Evolutionary conservation across 352 stramenopile genomes (phyloP).

Genomic region (Pythium plurisporium): DNA sequence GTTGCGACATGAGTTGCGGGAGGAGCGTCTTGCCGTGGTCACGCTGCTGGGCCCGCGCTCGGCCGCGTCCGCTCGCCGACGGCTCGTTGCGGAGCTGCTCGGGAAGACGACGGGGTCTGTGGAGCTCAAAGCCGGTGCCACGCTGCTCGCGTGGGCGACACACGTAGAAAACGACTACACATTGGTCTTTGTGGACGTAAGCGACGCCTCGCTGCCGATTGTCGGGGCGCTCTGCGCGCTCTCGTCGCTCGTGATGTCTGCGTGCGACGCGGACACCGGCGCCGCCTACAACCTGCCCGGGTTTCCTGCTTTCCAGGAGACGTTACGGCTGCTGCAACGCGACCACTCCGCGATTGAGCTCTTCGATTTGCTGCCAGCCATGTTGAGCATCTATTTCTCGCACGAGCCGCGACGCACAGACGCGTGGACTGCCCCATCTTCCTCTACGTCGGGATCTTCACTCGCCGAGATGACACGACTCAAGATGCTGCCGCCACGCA

Average conservation of each 20-base stretch:
- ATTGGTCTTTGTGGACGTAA: slow-evolving; percentile 47
- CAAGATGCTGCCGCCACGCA: slow-evolving; percentile 28
- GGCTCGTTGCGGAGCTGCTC: slow-evolving; percentile 32
- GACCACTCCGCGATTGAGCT: slow-evolving; percentile 49
- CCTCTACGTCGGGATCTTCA: not conserved
- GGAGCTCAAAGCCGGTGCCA: slow-evolving; percentile 12
- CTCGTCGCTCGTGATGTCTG: slow-evolving; percentile 62
- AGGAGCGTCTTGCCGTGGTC: slow-evolving; percentile 52
- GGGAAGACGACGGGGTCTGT: not conserved
- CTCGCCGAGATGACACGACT: slow-evolving; percentile 33
- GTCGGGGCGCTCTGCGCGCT: slow-evolving; percentile 45
- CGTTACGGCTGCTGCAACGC: slow-evolving; percentile 38
- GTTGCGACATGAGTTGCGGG: slow-evolving; percentile 36
- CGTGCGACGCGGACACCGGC: slow-evolving; percentile 18
- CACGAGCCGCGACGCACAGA: slow-evolving; percentile 22
- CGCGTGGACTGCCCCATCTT: not conserved
- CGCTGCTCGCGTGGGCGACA: slow-evolving; percentile 36
- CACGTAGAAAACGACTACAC: slow-evolving; percentile 48
- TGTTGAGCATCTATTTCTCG: slow-evolving; percentile 53
- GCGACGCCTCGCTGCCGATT: slow-evolving; percentile 15
- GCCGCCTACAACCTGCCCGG: slow-evolving; percentile 18
- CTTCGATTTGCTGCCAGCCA: slow-evolving; percentile 51
- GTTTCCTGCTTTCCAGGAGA: slow-evolving; percentile 36
- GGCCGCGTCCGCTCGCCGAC: slow-evolving; percentile 22
- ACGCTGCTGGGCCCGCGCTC: slow-evolving; percentile 36